phyloP scores from a whole-genome alignment of 495 filamentous ascomycete species.

The Xylona heveae region DNA sequence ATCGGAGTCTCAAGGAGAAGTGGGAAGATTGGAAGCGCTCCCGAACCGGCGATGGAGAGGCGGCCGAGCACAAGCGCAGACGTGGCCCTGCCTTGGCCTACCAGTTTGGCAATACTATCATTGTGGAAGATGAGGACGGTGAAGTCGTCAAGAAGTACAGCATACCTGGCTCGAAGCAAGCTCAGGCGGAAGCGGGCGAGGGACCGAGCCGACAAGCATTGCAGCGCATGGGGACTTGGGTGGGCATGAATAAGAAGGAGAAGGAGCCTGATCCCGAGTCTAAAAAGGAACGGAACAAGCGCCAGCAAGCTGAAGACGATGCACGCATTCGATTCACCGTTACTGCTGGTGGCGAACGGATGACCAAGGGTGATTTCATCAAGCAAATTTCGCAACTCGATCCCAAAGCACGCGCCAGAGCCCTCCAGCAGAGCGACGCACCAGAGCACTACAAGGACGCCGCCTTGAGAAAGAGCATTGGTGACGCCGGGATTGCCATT shows the following conservation, averaged over 20 bases:
- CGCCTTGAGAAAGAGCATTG: too few relatives aligned
- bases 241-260: slow-evolving; percentile 22
- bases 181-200: slow-evolving; percentile 14
- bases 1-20: slow-evolving; percentile 10
- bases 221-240: slow-evolving; percentile 39
- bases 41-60: slow-evolving; percentile 8
- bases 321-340: slow-evolving; percentile 76
- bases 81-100: slow-evolving; percentile 76
- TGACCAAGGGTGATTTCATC: slow-evolving; percentile 89
- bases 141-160: slow-evolving; percentile 97
- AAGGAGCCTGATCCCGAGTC: slow-evolving; percentile 7
- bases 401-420: slow-evolving; percentile 46
- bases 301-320: slow-evolving; percentile 29
- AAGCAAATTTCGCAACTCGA: slow-evolving; percentile 62
- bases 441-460: slow-evolving; percentile 34
- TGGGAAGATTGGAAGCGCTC: slow-evolving; percentile 18
- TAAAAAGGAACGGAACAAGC: slow-evolving; percentile 20
- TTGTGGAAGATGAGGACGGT: slow-evolving; percentile 93
- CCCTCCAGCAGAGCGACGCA: slow-evolving; percentile 45
- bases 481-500: slow-evolving; percentile 20
- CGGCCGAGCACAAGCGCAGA: slow-evolving; percentile 16
- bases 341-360: slow-evolving; percentile 44
- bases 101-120: slow-evolving; percentile 90
- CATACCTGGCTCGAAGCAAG: slow-evolving; percentile 29
- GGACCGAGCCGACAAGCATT: slow-evolving; percentile 24